Evolutionary conservation across 2,329 filamentous ascomycete species (phyloP).

Genomic region (Fusarium tupiense): DNA sequence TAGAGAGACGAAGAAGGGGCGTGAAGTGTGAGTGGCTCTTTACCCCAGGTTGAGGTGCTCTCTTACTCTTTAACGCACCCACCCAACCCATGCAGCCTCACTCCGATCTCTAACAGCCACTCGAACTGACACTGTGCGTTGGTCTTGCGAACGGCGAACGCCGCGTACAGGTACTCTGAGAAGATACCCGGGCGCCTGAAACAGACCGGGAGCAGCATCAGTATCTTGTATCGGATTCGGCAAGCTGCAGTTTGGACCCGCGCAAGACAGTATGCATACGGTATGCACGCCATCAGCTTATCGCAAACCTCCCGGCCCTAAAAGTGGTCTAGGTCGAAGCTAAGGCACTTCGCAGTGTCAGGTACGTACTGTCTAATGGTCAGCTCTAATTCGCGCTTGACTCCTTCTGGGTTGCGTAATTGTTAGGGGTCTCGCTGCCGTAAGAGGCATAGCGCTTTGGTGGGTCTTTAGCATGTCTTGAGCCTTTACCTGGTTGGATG

Average conservation of each 20-base stretch:
- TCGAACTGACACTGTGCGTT: conserved; percentile 38
- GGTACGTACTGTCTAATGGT: conserved; percentile 35
- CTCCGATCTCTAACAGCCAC: conserved; percentile 23
- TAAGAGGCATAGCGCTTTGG: conserved; percentile 25
- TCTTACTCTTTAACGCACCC: conserved; percentile 14
- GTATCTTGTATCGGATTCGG: not conserved
- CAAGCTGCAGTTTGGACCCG: conserved; percentile 18
- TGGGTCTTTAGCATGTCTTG: conserved; percentile 22
- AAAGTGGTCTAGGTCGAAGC: conserved; percentile 35
- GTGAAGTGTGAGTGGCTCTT: conserved; percentile 43
- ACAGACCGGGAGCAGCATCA: not conserved
- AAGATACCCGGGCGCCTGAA: conserved; percentile 14
- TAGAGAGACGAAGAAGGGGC: conserved; percentile 40
- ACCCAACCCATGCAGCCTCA: conserved; percentile 30
- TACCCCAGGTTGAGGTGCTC: conserved; percentile 33
- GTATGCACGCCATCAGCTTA: conserved; percentile 45
- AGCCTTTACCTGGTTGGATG: conserved; percentile 39
- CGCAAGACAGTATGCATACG: conserved; percentile 23
- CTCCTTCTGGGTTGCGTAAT: conserved; percentile 36
- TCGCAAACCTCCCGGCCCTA: conserved; percentile 42
- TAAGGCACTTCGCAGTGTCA: conserved; percentile 22
- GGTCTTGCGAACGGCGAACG: conserved; percentile 29
- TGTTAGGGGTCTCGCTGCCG: conserved; percentile 34
- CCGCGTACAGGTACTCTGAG: conserved; percentile 30
- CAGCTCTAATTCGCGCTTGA: conserved; percentile 27